These are phyloP conservation scores for Jacaranda mimosifolia DNA, from an alignment of 257 asterid genomes.

Conservation along the genomic window DNA sequence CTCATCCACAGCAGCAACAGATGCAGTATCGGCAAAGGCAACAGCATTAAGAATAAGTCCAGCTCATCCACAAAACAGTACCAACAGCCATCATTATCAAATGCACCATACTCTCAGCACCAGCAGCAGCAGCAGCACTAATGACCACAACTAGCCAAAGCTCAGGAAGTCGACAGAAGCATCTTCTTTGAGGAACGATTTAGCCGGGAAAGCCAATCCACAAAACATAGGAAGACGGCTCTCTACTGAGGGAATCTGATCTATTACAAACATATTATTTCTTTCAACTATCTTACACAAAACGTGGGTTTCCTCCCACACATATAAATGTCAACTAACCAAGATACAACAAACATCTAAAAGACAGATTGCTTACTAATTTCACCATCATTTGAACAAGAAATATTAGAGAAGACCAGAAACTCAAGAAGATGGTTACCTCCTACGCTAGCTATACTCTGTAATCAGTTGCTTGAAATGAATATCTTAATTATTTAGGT, in stretches of 20 bases:
- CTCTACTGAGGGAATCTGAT: neutral
- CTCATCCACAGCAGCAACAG: neutral
- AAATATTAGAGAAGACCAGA: no score
- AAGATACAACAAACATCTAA: neutral
- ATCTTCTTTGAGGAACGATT: no score
- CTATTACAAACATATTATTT: neutral
- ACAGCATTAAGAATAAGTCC: neutral
- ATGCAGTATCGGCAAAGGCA: no score
- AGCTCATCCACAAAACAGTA: no score
- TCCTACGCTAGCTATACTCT: no score
- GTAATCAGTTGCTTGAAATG: no score
- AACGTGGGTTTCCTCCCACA: neutral
- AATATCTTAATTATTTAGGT: no score
- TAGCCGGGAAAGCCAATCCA: neutral
- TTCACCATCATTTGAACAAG: neutral
- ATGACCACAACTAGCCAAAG: neutral
- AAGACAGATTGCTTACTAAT: neutral
- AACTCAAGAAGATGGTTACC: no score
- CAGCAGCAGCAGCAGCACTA: neutral
- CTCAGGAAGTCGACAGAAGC: no score
- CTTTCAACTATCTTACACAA: constrained; percentile 8
- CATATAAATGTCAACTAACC: neutral
- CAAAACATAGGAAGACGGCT: neutral
- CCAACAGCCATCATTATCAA: neutral
- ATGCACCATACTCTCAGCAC: neutral